Evolutionary conservation across 768 basidiomycete genomes (phyloP).

Genomic region (Pleurotus platypus): DNA sequence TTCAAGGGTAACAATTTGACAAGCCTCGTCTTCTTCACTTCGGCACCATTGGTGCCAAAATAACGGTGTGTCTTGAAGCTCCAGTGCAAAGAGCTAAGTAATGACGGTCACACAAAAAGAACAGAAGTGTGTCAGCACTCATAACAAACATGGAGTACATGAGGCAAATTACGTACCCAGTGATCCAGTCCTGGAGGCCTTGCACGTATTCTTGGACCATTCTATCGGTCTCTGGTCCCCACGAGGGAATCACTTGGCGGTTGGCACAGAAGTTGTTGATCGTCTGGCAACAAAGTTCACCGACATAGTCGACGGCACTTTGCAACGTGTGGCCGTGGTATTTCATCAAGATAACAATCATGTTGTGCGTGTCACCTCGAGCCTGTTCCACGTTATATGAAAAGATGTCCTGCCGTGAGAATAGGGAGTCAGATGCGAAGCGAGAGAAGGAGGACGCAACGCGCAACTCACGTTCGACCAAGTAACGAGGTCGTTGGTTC

Average conservation of each 20-base stretch:
- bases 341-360: slow-evolving; percentile 68
- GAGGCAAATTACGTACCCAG: slow-evolving; percentile 39
- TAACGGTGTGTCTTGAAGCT: slow-evolving; percentile 68
- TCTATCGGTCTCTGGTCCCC: slow-evolving; percentile 56
- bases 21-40: slow-evolving; percentile 50
- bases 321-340: slow-evolving; percentile 56
- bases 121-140: neutral
- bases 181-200: slow-evolving; percentile 70
- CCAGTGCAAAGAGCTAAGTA: slow-evolving; percentile 57
- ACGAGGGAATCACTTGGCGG: slow-evolving; percentile 49
- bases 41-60: slow-evolving; percentile 54
- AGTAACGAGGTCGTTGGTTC: slow-evolving; percentile 75
- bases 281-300: slow-evolving; percentile 52
- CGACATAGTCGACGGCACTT: slow-evolving; percentile 61
- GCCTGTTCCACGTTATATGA: slow-evolving; percentile 77
- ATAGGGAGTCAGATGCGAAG: slow-evolving; percentile 7
- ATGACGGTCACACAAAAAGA: neutral
- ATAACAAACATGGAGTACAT: neutral
- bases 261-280: slow-evolving; percentile 51
- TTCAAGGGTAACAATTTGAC: slow-evolving; percentile 44
- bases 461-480: slow-evolving; percentile 68
- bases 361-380: slow-evolving; percentile 65
- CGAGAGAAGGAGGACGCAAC: neutral
- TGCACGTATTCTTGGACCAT: slow-evolving; percentile 57
- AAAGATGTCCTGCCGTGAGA: slow-evolving; percentile 55